Percentiles rank a stretch among this genome's conserved stretches.
These are phyloP conservation scores for Acanthamoeba healyi DNA, from an alignment of 208 protist genomes.

Conservation along the genomic window DNA sequence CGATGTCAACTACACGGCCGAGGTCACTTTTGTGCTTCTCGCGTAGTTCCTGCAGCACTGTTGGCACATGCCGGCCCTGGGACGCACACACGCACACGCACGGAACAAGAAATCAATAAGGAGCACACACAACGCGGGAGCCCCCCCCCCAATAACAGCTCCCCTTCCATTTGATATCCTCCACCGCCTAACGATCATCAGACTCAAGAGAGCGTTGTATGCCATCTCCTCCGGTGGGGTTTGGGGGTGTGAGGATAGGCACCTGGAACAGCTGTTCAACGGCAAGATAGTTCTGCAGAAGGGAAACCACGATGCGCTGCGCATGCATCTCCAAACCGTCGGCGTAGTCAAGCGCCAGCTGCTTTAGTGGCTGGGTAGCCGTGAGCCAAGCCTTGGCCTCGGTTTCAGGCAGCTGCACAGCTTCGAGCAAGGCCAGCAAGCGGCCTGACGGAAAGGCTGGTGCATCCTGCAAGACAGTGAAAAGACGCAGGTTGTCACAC, in stretches of 20 bases:
- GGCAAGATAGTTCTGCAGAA: conserved; percentile 91
- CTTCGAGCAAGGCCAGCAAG: neutral
- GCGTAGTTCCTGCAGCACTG: conserved; percentile 90
- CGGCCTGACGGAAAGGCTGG: neutral
- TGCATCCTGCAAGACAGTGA: too few relatives aligned
- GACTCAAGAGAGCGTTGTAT: too few relatives aligned
- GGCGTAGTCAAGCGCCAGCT: conserved; percentile 65
- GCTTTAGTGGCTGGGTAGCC: conserved; percentile 49
- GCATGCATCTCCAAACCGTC: conserved; percentile 28
- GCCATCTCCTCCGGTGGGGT: too few relatives aligned
- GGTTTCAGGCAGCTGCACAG: neutral
- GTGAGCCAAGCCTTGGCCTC: neutral
- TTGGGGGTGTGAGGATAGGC: neutral
- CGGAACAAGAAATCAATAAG: too few relatives aligned
- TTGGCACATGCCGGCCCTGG: conserved; percentile 88
- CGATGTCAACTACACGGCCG: neutral
- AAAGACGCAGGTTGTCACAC: too few relatives aligned
- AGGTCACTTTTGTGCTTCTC: conserved; percentile 72
- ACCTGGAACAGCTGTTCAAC: conserved; percentile 89
- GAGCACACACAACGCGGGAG: too few relatives aligned
- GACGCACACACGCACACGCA: neutral
- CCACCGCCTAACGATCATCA: too few relatives aligned
- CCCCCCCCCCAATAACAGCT: too few relatives aligned
- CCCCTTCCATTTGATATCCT: too few relatives aligned
- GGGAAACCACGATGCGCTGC: conserved; percentile 26